A percentile compares a stretch with the other conserved stretches of the same genome.
Conservation (phyloP, 2,329 filamentous ascomycete species). For the Penicillium italicum region DNA sequence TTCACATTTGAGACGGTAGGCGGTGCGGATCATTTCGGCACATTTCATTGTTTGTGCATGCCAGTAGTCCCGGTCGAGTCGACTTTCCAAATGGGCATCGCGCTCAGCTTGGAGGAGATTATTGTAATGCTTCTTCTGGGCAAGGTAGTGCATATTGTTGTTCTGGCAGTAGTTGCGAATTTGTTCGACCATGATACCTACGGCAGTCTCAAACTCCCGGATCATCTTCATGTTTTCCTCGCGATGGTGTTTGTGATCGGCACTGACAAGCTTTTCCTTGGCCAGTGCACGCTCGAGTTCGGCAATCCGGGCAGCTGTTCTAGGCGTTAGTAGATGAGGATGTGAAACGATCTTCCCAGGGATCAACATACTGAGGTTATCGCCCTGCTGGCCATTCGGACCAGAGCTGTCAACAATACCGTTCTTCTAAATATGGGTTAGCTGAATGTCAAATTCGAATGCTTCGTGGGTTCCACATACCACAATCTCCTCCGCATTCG, state of each 20-base stretch:
- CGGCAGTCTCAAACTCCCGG: slow-evolving; percentile 46
- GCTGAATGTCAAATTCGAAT: neutral
- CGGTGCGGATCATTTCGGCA: slow-evolving; percentile 49
- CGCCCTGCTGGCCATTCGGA: slow-evolving; percentile 43
- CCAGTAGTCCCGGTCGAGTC: slow-evolving; percentile 50
- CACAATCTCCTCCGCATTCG: slow-evolving; percentile 49
- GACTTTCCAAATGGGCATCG: slow-evolving; percentile 47
- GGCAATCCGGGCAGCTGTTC: slow-evolving; percentile 45
- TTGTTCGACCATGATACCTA: slow-evolving; percentile 49
- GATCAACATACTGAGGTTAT: slow-evolving; percentile 38
- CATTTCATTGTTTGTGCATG: slow-evolving; percentile 47
- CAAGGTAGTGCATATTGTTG: slow-evolving; percentile 47
- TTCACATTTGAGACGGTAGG: slow-evolving; percentile 47
- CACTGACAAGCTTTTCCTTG: slow-evolving; percentile 43
- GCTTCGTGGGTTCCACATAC: slow-evolving; percentile 26
- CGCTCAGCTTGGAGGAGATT: slow-evolving; percentile 50
- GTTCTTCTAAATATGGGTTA: slow-evolving; percentile 37
- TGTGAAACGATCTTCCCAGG: neutral
- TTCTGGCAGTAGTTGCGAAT: slow-evolving; percentile 51
- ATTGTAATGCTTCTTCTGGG: slow-evolving; percentile 49
- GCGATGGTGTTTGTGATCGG: slow-evolving; percentile 46
- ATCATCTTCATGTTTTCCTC: slow-evolving; percentile 48
- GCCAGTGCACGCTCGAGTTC: slow-evolving; percentile 49
- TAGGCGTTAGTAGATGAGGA: neutral
- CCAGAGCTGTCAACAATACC: slow-evolving; percentile 40